A percentile compares a stretch with the other conserved stretches of the same genome.
Conservation (phyloP, 805 yeast species). For the Metschnikowia peoriensis region DNA sequence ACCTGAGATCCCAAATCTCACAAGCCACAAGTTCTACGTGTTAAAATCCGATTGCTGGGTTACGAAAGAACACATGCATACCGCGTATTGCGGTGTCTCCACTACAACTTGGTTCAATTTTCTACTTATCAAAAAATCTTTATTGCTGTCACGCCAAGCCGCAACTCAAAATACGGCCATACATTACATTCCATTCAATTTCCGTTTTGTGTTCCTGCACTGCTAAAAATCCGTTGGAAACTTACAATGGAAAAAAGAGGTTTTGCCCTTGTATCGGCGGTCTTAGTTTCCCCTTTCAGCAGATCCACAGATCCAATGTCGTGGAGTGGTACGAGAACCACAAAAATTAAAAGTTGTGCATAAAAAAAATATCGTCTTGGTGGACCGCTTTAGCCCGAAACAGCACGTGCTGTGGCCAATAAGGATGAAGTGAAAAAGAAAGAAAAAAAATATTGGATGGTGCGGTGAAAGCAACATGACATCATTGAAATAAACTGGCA, state of each 20-base stretch:
- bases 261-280: not conserved
- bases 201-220: not conserved
- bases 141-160: not conserved
- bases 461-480: constrained; percentile 4
- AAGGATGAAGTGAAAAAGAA: not conserved
- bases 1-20: not conserved
- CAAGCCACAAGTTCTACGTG: not conserved
- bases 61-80: not conserved
- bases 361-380: not conserved
- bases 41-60: not conserved
- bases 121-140: not conserved
- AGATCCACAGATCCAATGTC: not conserved
- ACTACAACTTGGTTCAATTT: not conserved
- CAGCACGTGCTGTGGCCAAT: constrained; percentile 7
- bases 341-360: not conserved
- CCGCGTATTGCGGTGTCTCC: not conserved
- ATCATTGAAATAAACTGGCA: not conserved
- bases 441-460: not conserved
- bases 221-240: too few species aligned
- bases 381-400: constrained; percentile 2
- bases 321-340: not conserved
- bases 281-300: not conserved
- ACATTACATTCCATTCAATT: not conserved
- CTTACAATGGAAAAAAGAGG: too few species aligned
- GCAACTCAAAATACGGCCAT: not conserved